A percentile compares a stretch with the other conserved stretches of the same genome.
Evolutionary conservation across 345 rosid genomes (phyloP).

Genomic region (Anastatica hierochuntica): DNA sequence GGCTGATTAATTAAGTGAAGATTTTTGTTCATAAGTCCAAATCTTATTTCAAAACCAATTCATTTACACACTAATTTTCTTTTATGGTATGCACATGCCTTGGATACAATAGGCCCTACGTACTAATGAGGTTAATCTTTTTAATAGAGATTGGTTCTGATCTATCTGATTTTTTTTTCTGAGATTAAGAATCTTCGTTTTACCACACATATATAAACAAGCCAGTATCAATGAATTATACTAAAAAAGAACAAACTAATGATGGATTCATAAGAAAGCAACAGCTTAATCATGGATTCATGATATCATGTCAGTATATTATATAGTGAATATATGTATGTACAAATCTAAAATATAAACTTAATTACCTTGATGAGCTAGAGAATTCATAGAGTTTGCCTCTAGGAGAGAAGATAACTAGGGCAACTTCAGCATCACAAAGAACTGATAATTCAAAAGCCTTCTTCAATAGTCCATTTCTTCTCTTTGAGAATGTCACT

Average conservation of each 20-base stretch:
- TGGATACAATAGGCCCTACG: too few relatives aligned
- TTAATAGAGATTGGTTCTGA: too few relatives aligned
- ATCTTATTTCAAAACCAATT: too few relatives aligned
- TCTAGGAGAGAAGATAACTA: slow-evolving; percentile 66
- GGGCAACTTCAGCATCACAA: slow-evolving; percentile 85
- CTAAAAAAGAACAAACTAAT: too few relatives aligned
- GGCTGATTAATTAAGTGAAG: not conserved
- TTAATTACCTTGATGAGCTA: slow-evolving; percentile 42
- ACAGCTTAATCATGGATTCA: too few relatives aligned
- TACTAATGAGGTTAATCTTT: too few relatives aligned
- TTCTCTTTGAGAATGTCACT: slow-evolving; percentile 82
- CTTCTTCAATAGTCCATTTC: slow-evolving; percentile 71
- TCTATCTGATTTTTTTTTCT: not conserved
- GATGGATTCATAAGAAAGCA: too few relatives aligned
- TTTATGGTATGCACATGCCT: too few relatives aligned
- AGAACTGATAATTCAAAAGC: slow-evolving; percentile 81
- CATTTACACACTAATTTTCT: not conserved
- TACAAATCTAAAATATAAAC: too few relatives aligned
- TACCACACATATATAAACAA: not conserved
- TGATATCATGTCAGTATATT: too few relatives aligned
- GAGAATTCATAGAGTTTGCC: slow-evolving; percentile 81
- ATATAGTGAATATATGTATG: too few relatives aligned
- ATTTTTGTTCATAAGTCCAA: not conserved
- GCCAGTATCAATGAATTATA: not conserved
- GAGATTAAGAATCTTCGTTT: not conserved